Conservation (phyloP, 1,284 basidiomycete genomes). For the Austroboletus novae-zelandiae region DNA sequence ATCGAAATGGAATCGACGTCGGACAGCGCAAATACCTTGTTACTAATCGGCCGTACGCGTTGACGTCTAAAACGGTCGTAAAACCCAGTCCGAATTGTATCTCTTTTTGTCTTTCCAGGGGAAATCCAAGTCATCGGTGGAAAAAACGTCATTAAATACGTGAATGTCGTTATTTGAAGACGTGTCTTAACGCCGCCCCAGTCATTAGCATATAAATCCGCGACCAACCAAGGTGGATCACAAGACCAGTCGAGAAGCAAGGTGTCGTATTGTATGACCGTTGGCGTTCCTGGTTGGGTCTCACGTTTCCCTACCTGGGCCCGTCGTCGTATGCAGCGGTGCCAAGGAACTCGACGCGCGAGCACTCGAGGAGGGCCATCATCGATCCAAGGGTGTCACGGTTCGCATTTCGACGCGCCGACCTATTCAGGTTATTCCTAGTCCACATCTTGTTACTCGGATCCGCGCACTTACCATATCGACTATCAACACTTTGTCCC, state of each 20-base stretch:
- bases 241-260: slow-evolving; percentile 19
- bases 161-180: slow-evolving; percentile 22
- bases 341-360: neutral
- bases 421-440: slow-evolving; percentile 4
- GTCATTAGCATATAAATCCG: slow-evolving; percentile 14
- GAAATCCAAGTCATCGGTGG: neutral
- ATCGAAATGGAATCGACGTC: slow-evolving; percentile 3
- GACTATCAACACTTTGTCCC: no score
- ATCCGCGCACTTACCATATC: no score
- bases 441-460: no score
- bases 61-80: slow-evolving; percentile 15
- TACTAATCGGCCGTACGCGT: slow-evolving; percentile 10
- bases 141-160: slow-evolving; percentile 10
- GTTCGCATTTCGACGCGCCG: neutral
- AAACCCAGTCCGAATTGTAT: neutral
- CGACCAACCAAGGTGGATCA: slow-evolving; percentile 25
- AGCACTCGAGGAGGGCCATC: slow-evolving; percentile 2
- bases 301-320: neutral
- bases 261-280: neutral
- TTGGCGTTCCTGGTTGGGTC: neutral
- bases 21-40: neutral
- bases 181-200: slow-evolving; percentile 19
- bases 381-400: neutral
- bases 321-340: neutral
- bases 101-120: neutral